Evolutionary conservation across 2,329 filamentous ascomycete species (phyloP), one percentile per base, ranked within the genome.

Genomic region (Aspergillus costaricaensis): DNA sequence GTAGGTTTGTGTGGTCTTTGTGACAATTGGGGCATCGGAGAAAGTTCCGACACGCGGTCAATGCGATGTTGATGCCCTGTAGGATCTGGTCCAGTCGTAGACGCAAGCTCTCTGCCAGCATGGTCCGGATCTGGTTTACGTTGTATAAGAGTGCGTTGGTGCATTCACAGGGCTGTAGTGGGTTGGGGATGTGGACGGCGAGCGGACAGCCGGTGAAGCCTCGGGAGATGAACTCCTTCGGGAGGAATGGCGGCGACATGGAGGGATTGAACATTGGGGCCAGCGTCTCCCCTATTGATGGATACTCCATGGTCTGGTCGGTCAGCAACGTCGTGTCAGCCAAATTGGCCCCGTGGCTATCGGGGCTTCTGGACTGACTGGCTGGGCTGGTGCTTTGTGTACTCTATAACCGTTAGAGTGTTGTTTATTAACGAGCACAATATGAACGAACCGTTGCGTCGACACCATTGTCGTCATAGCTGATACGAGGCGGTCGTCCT

Each of bases 41-140:
- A 52, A 74, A 74, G 9, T 65, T 59, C 19, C 66, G 71, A 25
- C 72, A 73, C 21, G 68, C 67, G 5, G 65, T 66, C 27, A 76
- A 68, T 8, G 73, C 69, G 3, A 68, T 61, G 53, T 70, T 69
- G 56, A 76, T 70, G 2, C 63, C 60, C 41, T 75, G 72, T 38
- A 76, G 67, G 43, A 69, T 70, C 43, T 73, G 69, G 38, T 76
- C 74, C 43, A 76, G 70, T 17, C 72, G 69, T 9, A 70, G 65
- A 14, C 67, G 66, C 41, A 68, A 43, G 2, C 70, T 59, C 27
- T 70, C 68, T 39, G 62, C 59, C 5, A 67, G 68, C 7, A 75
- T 65, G 38, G 70, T 67, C 25, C 68, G 72, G n/a, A 76, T 61
- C n/a, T 68, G 68, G 53, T 68, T 69, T 62, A 72, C 67, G 39